A percentile compares a stretch with the other conserved stretches of the same genome.
Evolutionary conservation across 225 moss, liverwort and hornwort species (phyloP).

Genomic region (Anthoceros angustus): DNA sequence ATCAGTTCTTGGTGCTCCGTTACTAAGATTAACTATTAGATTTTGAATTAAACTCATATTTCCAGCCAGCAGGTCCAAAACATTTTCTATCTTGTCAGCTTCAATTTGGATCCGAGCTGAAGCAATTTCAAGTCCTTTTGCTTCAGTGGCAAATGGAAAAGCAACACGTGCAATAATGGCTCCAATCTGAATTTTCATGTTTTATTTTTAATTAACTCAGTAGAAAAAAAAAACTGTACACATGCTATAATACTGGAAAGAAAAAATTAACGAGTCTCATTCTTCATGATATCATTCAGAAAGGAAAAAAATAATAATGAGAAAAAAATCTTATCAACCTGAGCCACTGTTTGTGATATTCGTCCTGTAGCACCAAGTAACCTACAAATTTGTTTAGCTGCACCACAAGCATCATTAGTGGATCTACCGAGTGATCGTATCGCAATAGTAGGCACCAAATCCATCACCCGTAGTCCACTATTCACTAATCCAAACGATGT

Average conservation of each 20-base stretch:
- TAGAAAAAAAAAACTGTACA: not conserved
- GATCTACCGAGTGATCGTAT: not conserved
- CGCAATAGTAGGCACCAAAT: not conserved
- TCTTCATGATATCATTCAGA: no score
- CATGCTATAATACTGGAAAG: not conserved
- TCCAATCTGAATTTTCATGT: not conserved
- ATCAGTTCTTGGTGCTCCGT: not conserved
- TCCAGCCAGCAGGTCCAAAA: not conserved
- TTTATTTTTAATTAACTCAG: not conserved
- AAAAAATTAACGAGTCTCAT: not conserved
- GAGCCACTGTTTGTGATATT: conserved; percentile 1
- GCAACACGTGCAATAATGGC: not conserved
- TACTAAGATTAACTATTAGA: not conserved
- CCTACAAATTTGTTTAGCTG: not conserved
- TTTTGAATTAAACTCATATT: not conserved
- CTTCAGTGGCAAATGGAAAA: not conserved
- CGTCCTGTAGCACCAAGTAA: not conserved
- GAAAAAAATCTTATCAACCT: not conserved
- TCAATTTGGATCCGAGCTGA: not conserved
- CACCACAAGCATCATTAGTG: not conserved
- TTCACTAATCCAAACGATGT: not conserved
- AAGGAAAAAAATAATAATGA: not conserved
- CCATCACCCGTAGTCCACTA: not conserved
- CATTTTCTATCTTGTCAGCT: not conserved
- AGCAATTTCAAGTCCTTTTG: not conserved